A percentile compares a stretch with the other conserved stretches of the same genome.
phyloP scores from a whole-genome alignment of 192 early-diverging fungal species.

The Backusella westeae region DNA sequence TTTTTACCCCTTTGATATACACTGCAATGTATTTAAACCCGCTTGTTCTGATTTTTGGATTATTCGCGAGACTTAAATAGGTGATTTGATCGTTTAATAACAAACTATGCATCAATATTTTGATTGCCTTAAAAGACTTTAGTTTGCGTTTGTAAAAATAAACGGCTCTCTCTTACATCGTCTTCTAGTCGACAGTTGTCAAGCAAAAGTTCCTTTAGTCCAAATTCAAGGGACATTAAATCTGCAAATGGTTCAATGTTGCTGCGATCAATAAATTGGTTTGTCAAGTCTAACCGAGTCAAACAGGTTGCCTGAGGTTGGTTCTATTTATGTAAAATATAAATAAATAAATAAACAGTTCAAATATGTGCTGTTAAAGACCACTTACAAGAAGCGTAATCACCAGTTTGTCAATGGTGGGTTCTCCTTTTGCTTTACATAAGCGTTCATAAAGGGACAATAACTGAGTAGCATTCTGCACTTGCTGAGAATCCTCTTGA shows the following conservation, averaged over 20 bases:
- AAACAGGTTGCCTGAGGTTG: conserved; percentile 17
- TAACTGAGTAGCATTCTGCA: conserved; percentile 6
- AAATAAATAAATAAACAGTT: not conserved
- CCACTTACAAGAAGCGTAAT: conserved; percentile 15
- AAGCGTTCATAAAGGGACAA: conserved; percentile 27
- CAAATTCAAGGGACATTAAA: conserved; percentile 74
- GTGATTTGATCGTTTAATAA: conserved; percentile 64
- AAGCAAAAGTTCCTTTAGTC: conserved; percentile 62
- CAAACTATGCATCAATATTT: conserved; percentile 70
- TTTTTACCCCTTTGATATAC: conserved; percentile 63
- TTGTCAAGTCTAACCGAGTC: conserved; percentile 23
- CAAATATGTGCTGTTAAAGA: not conserved
- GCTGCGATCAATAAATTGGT: conserved; percentile 48
- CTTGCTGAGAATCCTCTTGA: not conserved
- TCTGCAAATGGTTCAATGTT: conserved; percentile 70
- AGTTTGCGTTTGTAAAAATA: not conserved
- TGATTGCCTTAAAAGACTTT: conserved; percentile 44
- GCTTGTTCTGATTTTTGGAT: conserved; percentile 62
- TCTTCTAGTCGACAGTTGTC: conserved; percentile 74
- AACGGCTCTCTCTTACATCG: conserved; percentile 42
- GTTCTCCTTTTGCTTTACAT: conserved; percentile 30
- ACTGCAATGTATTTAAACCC: conserved; percentile 76
- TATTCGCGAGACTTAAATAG: conserved; percentile 67
- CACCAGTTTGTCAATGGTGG: conserved; percentile 16
- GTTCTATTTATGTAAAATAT: conserved; percentile 5